Base-by-base conservation (phyloP, 257 asterid species). In the Solanum rostratum region DNA sequence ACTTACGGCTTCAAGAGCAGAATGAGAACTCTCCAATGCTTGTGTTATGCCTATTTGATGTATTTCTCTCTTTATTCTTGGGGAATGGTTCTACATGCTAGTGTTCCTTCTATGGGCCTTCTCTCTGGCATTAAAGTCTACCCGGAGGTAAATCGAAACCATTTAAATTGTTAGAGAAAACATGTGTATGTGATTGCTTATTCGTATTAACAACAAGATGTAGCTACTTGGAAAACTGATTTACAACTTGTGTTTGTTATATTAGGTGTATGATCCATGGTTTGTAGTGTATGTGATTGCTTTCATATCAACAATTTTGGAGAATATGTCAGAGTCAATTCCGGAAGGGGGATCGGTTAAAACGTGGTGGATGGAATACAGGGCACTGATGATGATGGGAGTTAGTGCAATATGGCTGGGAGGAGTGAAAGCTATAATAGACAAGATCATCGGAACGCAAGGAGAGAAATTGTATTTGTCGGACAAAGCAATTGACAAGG, bases 1-100 rank as follows among this genome's bases (percentile, higher is more conserved):
- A 83, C 79, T 30, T 83, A 83, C 2, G 85, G 85, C 14, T 15
- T 68, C 19, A 2, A 13, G 3, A 76, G 62, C 43, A 83, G 85
- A 12, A 83, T 83, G 65, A 30, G 3, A 29, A 45, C 74, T 46
- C 15, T 83, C 2, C 81, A 66, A 68, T 20, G 66, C 37, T 39
- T 83, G 85, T 83, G 80, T n/a, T 83, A 83, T 69, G 85, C 80
- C 74, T 63, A 65, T 11, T 52, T 83, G 39, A 68, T 83, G 62
- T 68, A 62, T 41, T 43, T 57, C 78, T 60, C 55, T 81, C 84
- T 81, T 5, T 60, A 49, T 27, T 76, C 82, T 49, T 76, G 82
- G 82, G 82, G 82, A 24, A 76, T 76, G 82, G 82, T 76, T 27
- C 37, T 76, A 22, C 59, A 76, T 27, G 82, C 82, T 30, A 76